phyloP scores from a whole-genome alignment of 805 yeast genomes.

The Suhomyces sp. region DNA sequence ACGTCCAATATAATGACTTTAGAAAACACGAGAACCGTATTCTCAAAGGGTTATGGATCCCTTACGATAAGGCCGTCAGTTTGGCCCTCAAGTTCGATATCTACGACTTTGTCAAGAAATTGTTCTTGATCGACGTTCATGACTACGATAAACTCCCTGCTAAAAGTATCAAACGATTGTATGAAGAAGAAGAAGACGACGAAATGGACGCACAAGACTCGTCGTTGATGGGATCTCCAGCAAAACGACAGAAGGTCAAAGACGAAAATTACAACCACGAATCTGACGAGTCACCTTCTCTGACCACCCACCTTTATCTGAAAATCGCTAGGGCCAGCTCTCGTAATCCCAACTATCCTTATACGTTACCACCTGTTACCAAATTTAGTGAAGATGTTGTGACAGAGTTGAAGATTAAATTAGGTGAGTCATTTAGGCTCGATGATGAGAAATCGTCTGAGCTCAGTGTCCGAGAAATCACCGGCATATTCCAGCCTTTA shows the following conservation, averaged over 20 bases:
- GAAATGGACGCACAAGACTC: constrained; percentile 11
- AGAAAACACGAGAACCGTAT: constrained; percentile 24
- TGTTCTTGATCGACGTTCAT: constrained; percentile 44
- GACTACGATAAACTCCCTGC: constrained; percentile 42
- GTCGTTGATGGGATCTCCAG: constrained; percentile 31
- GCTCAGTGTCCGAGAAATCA: constrained; percentile 21
- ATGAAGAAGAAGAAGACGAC: constrained; percentile 26
- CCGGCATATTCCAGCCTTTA: constrained; percentile 21
- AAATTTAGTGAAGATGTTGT: constrained; percentile 28
- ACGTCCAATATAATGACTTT: constrained; percentile 22
- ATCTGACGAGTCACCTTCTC: background rate
- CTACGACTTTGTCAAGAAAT: constrained; percentile 33
- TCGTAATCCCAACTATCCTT: constrained; percentile 45
- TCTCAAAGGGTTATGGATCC: constrained; percentile 40
- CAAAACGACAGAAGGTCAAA: constrained; percentile 30
- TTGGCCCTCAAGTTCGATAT: constrained; percentile 39
- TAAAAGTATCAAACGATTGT: constrained; percentile 16
- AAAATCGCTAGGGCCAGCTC: constrained; percentile 1
- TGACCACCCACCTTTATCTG: background rate
- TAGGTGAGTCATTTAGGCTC: constrained; percentile 35
- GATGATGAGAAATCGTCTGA: constrained; percentile 20
- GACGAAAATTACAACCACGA: background rate
- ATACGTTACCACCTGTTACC: constrained; percentile 47
- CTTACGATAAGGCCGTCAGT: constrained; percentile 42
- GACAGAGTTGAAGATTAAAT: constrained; percentile 31